These are phyloP conservation scores for Verticillium albo-atrum DNA, from an alignment of 2,329 filamentous ascomycete species.

Conservation along the genomic window DNA sequence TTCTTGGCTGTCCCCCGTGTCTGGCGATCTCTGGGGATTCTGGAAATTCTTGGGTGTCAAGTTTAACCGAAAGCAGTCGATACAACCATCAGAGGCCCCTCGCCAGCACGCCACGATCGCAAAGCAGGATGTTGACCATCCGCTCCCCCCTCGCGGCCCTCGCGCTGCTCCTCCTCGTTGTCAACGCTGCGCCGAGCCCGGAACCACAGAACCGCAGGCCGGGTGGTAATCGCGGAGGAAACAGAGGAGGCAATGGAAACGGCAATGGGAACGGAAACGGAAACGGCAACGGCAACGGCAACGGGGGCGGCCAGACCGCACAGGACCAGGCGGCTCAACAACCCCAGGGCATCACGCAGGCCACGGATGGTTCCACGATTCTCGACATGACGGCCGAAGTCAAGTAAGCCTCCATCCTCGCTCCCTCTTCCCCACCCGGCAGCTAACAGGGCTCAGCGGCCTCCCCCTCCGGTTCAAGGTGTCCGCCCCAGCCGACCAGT, in stretches of 20 bases:
- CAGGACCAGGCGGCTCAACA: slow-evolving; percentile 23
- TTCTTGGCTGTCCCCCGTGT: neutral
- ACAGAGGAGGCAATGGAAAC: slow-evolving; percentile 3
- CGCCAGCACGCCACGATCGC: neutral
- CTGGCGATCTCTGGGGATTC: slow-evolving; percentile 8
- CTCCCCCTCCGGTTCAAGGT: slow-evolving; percentile 53
- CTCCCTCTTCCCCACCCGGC: neutral
- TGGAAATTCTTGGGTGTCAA: slow-evolving; percentile 5
- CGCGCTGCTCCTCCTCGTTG: slow-evolving; percentile 9
- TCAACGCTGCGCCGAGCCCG: slow-evolving; percentile 6
- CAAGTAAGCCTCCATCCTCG: slow-evolving; percentile 39
- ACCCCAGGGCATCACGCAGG: slow-evolving; percentile 31
- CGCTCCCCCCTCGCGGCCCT: slow-evolving; percentile 8
- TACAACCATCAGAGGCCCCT: neutral
- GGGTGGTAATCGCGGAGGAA: slow-evolving; percentile 4
- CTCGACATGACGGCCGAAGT: slow-evolving; percentile 50
- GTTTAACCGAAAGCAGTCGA: slow-evolving; percentile 2
- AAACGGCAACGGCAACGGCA: neutral
- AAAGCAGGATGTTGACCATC: slow-evolving; percentile 12
- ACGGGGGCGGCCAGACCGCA: slow-evolving; percentile 12
- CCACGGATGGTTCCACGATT: slow-evolving; percentile 51
- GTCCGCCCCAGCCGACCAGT: slow-evolving; percentile 48
- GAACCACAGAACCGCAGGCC: slow-evolving; percentile 6
- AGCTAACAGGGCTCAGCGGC: slow-evolving; percentile 25
- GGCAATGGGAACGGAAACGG: slow-evolving; percentile 1